Base-by-base conservation (phyloP, 345 rosid genomes). In the Sisymbrium irio region DNA sequence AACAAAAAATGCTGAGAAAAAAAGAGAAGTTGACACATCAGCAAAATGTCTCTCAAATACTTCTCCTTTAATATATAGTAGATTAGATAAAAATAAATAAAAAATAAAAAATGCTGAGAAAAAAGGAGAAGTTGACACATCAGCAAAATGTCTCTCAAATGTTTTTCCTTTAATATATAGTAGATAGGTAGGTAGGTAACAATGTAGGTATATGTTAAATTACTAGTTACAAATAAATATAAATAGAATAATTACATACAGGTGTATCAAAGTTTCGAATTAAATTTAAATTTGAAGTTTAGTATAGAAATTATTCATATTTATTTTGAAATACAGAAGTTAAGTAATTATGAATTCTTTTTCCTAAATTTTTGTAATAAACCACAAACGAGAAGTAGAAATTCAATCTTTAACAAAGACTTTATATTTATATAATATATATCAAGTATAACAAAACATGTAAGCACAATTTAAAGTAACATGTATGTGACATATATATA, bases 371-470 rank as follows among this genome's bases (percentile, higher is more conserved):
- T 27, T 59, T 59, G 19, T 49, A 17, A 6, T 10, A 35, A 18
- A 41, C 44, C 55, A 42, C 5, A 28, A 51, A 28, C 28, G 0
- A 7, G 35, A 18, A 17, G 19, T 25, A 12, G 7, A 18, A 15
- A 7, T 17, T 45, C 22, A 17, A 45, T 5, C 6, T 6, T 2
- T 32, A 32, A 17, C 11, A 17, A 45, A 12, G 2, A 40, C 0
- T n/a, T 44, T 15, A 17, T 45, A 7, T 1, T 1, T 22, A 22
- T 22, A 15, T 45, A n/a, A n/a, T n/a, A n/a, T n/a, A n/a, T n/a
- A n/a, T n/a, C n/a, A n/a, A n/a, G n/a, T n/a, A 68, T 67, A 33
- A 20, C 49, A n/a, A 9, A 67, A 53, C 62, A 71, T 49, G 13
- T 42, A 5, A 36, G 14, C 35, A 64, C 8, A 18, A 1, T 3